These are phyloP conservation scores for Gossypium rotundifolium DNA, from an alignment of 345 rosid species.

Conservation along the genomic window DNA sequence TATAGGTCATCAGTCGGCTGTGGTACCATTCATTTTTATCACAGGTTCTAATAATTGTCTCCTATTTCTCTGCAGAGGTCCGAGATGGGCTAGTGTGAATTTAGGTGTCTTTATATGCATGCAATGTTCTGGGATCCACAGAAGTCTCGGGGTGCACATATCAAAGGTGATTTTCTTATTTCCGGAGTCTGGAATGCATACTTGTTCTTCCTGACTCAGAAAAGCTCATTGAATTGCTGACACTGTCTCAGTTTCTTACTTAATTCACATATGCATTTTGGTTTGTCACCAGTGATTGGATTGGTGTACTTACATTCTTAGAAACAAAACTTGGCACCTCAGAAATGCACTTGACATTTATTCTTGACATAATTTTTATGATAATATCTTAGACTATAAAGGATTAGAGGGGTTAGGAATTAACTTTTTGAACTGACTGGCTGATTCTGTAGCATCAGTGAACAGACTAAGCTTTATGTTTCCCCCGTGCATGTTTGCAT, in stretches of 20 bases:
- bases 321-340: neutral
- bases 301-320: neutral
- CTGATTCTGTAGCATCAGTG: neutral
- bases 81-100: conserved; percentile 99
- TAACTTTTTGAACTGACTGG: neutral
- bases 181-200: neutral
- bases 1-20: neutral
- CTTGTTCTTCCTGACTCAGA: neutral
- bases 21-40: neutral
- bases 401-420: neutral
- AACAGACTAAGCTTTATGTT: neutral
- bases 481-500: neutral
- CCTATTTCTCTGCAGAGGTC: conserved; percentile 58
- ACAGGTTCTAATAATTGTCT: conserved; percentile 16
- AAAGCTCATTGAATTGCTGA: neutral
- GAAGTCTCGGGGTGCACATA: conserved; percentile 98
- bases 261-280: neutral
- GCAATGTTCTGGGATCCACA: conserved; percentile 96
- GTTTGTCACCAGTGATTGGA: neutral
- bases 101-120: conserved; percentile 96
- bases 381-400: neutral
- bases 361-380: neutral
- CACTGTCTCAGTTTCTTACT: neutral
- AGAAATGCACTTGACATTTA: neutral
- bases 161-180: conserved; percentile 62